Base-by-base conservation (phyloP, 495 filamentous ascomycete species). In the Neurospora sp. region DNA sequence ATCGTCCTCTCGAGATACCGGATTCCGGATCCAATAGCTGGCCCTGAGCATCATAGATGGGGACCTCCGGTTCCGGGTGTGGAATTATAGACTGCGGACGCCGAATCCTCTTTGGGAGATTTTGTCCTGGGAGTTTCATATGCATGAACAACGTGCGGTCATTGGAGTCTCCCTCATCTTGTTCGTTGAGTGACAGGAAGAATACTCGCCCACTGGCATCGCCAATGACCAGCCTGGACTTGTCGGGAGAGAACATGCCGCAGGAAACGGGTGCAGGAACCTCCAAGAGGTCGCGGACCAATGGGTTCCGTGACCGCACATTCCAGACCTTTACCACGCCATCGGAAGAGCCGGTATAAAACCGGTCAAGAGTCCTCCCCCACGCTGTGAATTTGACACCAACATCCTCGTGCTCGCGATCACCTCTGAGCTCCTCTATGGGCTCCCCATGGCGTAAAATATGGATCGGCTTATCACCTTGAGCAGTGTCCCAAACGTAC, bases 331-430 rank as follows among this genome's bases (percentile, higher is more conserved):
- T 97, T 8, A 99, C 85, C 0, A 91, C 84, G 1, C 96, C 95
- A 78, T 99, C 96, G 0, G 94, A 96, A 4, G 91, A 91, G 3
- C 94, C 96, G n/a, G 92, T 97, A 77, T 94, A 97, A 66, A 98
- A 88, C 0, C 92, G 85, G 70, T 92, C 89, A 6, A 85, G 81
- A 0, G 86, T 86, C 4, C 86, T 84, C 2, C 92, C 94, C 95
- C 95, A 99, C 1, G 92, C 83, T 2, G 89, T 89, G 74, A 96
- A 91, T 42, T 91, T 91, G 5, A 97, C 90, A 0, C 96, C 96
- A 1, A 91, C 90, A 78, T 98, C 96, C 28, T 88, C 88, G 5
- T 85, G 76, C 75, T 96, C 93, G 24, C 89, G 83, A 28, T 86
- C 77, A 0, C 88, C 87, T 39, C 88, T 82, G 1, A 90, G 82